These are phyloP conservation scores for Backusella tuberculispora DNA, from an alignment of 192 early-diverging fungal species.

Conservation along the genomic window DNA sequence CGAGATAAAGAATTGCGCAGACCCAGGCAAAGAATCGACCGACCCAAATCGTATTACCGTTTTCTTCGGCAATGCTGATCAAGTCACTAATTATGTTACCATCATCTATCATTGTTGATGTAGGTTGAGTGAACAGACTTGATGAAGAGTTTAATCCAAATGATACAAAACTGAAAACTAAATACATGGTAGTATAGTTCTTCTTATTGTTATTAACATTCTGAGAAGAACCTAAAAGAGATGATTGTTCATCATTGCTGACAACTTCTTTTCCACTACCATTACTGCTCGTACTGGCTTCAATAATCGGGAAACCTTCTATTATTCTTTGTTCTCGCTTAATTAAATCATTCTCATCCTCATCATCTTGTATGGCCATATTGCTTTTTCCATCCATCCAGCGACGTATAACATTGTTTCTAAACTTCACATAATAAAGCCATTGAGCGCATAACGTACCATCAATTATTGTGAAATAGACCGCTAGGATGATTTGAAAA, in stretches of 20 bases:
- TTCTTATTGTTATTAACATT: not conserved
- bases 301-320: not conserved
- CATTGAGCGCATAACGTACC: constrained; percentile 32
- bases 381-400: constrained; percentile 20
- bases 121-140: not conserved
- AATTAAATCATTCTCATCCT: not conserved
- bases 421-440: constrained; percentile 36
- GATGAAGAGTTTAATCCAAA: constrained; percentile 15
- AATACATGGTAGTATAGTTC: constrained; percentile 2
- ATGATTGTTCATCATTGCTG: not conserved
- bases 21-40: constrained; percentile 69
- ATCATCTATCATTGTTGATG: no score
- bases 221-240: not conserved
- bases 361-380: not conserved
- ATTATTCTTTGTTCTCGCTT: not conserved
- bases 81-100: not conserved
- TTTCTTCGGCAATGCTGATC: not conserved
- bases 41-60: constrained; percentile 35
- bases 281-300: not conserved
- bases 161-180: constrained; percentile 11
- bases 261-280: constrained; percentile 14
- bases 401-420: constrained; percentile 19
- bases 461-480: constrained; percentile 37
- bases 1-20: constrained; percentile 67
- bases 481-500: constrained; percentile 59